Evolutionary conservation across 371 early-diverging fungal species (phyloP), one percentile per base, ranked within the genome.

Genomic region (Mortierella sp.): DNA sequence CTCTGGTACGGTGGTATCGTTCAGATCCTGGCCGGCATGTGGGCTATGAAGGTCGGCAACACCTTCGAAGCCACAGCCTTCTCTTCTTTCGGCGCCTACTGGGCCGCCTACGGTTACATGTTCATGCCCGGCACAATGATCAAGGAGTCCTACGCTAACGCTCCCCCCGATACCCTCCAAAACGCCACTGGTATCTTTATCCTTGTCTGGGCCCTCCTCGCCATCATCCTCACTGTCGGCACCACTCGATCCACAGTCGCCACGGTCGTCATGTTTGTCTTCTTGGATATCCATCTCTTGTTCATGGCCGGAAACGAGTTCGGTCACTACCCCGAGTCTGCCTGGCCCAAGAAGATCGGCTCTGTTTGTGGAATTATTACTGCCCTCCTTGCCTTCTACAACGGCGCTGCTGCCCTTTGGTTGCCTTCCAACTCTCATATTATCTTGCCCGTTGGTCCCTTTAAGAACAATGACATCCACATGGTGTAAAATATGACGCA

Each of bases 1-100:
- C 86, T 96, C 73, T 95, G 94, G 88, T 96, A 95, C 84, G 96
- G 96, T 70, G 96, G 96, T 56, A 89, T 95, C 43, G 93, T 92
- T 80, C 96, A 96, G 88, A 89, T 96, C 70, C 71, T 91, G 29
- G 90, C 91, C 43, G 91, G 90, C 7, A 89, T 90, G 89, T 88
- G 88, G 89, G 87, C 88, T 72, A 89, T 88, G 78, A 79, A 84
- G 38, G 78, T 75, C 43, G 89, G 89, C 65, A 90, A 90, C 84
- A 89, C 89, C 27, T 90, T 90, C 71, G 89, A 89, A 27, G 90
- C 90, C 38, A 91, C 91, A 0, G 91, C 88, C 11, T 89, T 90
- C 74, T 88, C 89, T 1, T 89, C 90, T 32, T 90, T 89, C 77
- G 90, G 90, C 4, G 89, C 85, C 10, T 90, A 88, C 78, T 90